phyloP scores from a whole-genome alignment of 2,329 filamentous ascomycete species.

The Hypoxylon sp. region DNA sequence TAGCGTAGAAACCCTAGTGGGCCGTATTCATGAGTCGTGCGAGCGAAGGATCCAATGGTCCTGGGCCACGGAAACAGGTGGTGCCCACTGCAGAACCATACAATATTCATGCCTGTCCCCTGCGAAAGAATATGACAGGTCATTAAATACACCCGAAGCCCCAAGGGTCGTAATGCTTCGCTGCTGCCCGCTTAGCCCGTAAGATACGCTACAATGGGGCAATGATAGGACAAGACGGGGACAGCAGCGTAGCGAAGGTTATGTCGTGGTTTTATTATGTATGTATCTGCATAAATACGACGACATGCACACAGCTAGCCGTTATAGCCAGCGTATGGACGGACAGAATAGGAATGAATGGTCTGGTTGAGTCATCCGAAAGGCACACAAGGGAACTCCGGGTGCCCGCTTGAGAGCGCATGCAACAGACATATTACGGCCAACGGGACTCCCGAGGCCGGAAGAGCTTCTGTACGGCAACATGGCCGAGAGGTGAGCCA shows the following conservation, averaged over 20 bases:
- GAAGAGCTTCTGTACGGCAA: slow-evolving; percentile 42
- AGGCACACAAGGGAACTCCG: slow-evolving; percentile 36
- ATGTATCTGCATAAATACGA: slow-evolving; percentile 37
- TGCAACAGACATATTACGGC: slow-evolving; percentile 38
- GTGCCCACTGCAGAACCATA: slow-evolving; percentile 40
- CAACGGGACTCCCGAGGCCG: slow-evolving; percentile 43
- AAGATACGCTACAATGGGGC: slow-evolving; percentile 29
- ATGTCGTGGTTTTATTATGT: slow-evolving; percentile 40
- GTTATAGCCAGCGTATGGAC: slow-evolving; percentile 25
- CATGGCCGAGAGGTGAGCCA: slow-evolving; percentile 39
- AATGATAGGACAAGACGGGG: slow-evolving; percentile 32
- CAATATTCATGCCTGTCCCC: slow-evolving; percentile 36
- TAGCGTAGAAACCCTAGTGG: slow-evolving; percentile 15
- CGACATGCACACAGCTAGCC: slow-evolving; percentile 35
- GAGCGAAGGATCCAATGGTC: slow-evolving; percentile 43
- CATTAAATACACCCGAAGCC: slow-evolving; percentile 39
- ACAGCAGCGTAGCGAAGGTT: slow-evolving; percentile 32
- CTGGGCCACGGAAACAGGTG: slow-evolving; percentile 44
- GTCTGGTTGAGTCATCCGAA: slow-evolving; percentile 35
- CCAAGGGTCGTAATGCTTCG: slow-evolving; percentile 33
- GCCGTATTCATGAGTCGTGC: slow-evolving; percentile 28
- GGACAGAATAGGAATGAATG: slow-evolving; percentile 18
- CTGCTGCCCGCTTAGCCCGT: slow-evolving; percentile 37
- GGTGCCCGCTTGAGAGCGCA: slow-evolving; percentile 40
- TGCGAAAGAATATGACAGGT: slow-evolving; percentile 40